A percentile compares a stretch with the other conserved stretches of the same genome.
Conservation (phyloP, 179 eudicot species). For the Silene vulgaris region DNA sequence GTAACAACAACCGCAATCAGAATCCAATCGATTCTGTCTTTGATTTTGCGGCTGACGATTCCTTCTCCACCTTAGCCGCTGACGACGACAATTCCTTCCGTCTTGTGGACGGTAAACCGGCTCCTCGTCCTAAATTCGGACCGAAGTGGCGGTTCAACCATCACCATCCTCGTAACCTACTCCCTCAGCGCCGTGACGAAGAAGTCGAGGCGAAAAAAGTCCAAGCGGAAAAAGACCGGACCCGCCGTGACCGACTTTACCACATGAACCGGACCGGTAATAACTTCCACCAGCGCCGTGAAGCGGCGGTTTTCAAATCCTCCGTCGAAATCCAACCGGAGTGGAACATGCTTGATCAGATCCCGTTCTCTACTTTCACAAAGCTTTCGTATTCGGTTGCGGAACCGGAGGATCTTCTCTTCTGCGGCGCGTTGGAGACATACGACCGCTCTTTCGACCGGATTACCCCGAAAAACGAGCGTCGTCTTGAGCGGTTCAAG, state of each 20-base stretch:
- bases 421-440: slow-evolving; percentile 63
- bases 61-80: slow-evolving; percentile 40
- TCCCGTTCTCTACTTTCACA: slow-evolving; percentile 79
- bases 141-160: slow-evolving; percentile 75
- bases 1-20: slow-evolving; percentile 11
- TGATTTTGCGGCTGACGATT: slow-evolving; percentile 30
- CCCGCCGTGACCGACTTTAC: slow-evolving; percentile 66
- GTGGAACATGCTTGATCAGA: slow-evolving; percentile 97
- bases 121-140: slow-evolving; percentile 65
- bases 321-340: slow-evolving; percentile 93
- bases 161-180: slow-evolving; percentile 35
- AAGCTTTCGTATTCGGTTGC: slow-evolving; percentile 69
- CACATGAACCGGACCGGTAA: slow-evolving; percentile 49
- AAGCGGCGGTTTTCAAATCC: slow-evolving; percentile 70
- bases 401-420: slow-evolving; percentile 72
- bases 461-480: slow-evolving; percentile 62
- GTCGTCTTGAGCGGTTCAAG: slow-evolving; percentile 74
- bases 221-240: slow-evolving; percentile 81
- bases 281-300: slow-evolving; percentile 40
- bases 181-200: slow-evolving; percentile 70
- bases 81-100: slow-evolving; percentile 74
- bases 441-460: slow-evolving; percentile 71
- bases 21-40: too few relatives aligned
- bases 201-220: slow-evolving; percentile 78
- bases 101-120: slow-evolving; percentile 74